These are phyloP conservation scores for Didymella exigua DNA, from an alignment of 2,329 filamentous ascomycete species.

Conservation along the genomic window DNA sequence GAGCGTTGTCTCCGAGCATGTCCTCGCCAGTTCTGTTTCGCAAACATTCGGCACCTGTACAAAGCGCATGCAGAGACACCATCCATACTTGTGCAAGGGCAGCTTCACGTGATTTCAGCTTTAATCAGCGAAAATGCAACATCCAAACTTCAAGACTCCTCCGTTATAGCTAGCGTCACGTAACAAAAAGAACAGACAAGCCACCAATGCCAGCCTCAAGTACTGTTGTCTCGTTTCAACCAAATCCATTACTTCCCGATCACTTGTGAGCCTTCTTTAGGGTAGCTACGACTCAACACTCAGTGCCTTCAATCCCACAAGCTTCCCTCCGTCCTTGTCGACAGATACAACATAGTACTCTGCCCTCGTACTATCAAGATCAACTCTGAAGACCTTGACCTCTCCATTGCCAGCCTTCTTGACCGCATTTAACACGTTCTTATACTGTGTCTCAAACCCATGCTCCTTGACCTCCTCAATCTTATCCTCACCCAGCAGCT, in stretches of 20 bases:
- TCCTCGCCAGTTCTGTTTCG: not conserved
- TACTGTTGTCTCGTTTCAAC: too few relatives aligned
- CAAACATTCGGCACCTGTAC: not conserved
- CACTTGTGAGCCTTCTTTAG: not conserved
- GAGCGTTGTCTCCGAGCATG: slow-evolving; percentile 1
- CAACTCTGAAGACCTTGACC: slow-evolving; percentile 76
- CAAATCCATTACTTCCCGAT: too few relatives aligned
- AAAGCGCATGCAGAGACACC: not conserved
- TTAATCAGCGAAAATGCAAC: not conserved
- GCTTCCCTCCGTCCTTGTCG: slow-evolving; percentile 61
- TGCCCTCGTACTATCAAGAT: slow-evolving; percentile 64
- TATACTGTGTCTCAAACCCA: slow-evolving; percentile 78
- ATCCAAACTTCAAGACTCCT: too few relatives aligned
- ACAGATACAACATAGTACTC: slow-evolving; percentile 82
- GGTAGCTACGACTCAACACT: slow-evolving; percentile 65
- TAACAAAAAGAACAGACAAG: not conserved
- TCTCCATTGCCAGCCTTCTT: slow-evolving; percentile 68
- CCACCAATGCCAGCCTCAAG: too few relatives aligned
- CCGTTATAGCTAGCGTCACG: too few relatives aligned
- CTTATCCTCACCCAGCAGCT: slow-evolving; percentile 65
- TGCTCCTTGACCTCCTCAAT: slow-evolving; percentile 70
- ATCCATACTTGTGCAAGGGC: not conserved
- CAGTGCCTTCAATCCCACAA: slow-evolving; percentile 80
- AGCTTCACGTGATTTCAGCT: not conserved
- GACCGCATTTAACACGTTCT: slow-evolving; percentile 70